Conservation (phyloP, 2,329 filamentous ascomycete genomes). For the Pyrenophora seminiperda region DNA sequence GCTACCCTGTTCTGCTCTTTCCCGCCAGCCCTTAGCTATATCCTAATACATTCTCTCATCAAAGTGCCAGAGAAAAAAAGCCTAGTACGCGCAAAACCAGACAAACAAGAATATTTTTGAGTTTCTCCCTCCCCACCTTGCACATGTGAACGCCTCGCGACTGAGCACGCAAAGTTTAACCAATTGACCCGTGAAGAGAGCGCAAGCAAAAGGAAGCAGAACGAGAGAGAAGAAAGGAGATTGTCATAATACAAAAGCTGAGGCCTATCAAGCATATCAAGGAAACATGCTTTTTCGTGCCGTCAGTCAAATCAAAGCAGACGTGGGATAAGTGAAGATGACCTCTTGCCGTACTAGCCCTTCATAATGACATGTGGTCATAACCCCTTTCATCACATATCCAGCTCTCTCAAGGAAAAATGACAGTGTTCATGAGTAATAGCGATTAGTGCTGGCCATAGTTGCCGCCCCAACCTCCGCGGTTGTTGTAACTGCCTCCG, state of each 20-base stretch:
- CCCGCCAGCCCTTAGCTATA: constrained; percentile 13
- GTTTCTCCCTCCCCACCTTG: constrained; percentile 33
- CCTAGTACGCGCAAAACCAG: constrained; percentile 20
- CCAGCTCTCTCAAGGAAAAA: constrained; percentile 9
- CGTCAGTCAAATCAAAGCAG: constrained; percentile 30
- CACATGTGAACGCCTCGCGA: constrained; percentile 34
- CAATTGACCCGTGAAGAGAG: constrained; percentile 34
- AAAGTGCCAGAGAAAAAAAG: constrained; percentile 16
- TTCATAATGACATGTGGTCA: constrained; percentile 28
- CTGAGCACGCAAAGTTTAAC: constrained; percentile 27
- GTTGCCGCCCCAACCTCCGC: constrained; percentile 58
- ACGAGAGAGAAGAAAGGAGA: constrained; percentile 31
- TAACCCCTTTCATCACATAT: constrained; percentile 17
- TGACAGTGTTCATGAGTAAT: not conserved
- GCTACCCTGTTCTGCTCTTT: constrained; percentile 14
- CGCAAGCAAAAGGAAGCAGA: constrained; percentile 41
- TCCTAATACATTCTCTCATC: constrained; percentile 23
- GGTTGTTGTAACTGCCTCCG: constrained; percentile 49
- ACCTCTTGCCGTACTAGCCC: constrained; percentile 33
- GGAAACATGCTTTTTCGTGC: constrained; percentile 33
- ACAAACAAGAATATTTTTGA: constrained; percentile 27
- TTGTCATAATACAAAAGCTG: constrained; percentile 44
- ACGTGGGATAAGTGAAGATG: constrained; percentile 23
- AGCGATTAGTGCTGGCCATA: constrained; percentile 49
- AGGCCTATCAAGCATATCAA: constrained; percentile 33